Percentiles rank a stretch among this genome's conserved stretches.
Evolutionary conservation across 192 early-diverging fungal species (phyloP).

Genomic region (Pilobolus umbonatus): DNA sequence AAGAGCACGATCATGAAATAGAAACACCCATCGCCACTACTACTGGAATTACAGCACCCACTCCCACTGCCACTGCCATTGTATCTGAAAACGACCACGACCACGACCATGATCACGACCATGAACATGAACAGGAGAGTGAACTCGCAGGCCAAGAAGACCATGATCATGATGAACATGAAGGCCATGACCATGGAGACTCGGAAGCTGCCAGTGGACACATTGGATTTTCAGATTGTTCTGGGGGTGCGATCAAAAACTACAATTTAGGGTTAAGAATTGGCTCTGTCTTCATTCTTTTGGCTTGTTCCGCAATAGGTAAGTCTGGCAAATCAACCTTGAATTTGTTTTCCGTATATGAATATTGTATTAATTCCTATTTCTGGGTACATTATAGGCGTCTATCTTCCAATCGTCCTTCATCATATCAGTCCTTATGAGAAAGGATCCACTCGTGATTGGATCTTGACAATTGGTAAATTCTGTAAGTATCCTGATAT

Average conservation of each 20-base stretch:
- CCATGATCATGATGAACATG: neutral
- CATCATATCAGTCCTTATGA: conserved; percentile 14
- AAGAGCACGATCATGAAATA: conserved; percentile 3
- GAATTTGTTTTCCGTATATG: neutral
- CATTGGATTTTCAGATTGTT: too few species aligned
- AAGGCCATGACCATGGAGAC: too few species aligned
- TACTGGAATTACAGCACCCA: too few species aligned
- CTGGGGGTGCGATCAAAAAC: conserved; percentile 8
- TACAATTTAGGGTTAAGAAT: conserved; percentile 25
- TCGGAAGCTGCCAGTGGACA: too few species aligned
- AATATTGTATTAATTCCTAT: neutral
- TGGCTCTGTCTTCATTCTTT: conserved; percentile 31
- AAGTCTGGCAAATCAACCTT: too few species aligned
- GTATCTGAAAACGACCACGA: neutral
- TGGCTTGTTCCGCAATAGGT: conserved; percentile 28
- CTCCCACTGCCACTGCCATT: too few species aligned
- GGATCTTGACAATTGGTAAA: conserved; percentile 17
- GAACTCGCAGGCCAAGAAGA: neutral
- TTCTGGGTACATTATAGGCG: conserved; percentile 24
- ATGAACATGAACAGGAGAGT: neutral
- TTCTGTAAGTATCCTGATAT: conserved; percentile 24
- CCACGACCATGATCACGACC: conserved; percentile 10
- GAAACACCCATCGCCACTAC: too few species aligned
- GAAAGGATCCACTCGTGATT: conserved; percentile 10
- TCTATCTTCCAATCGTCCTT: conserved; percentile 22